phyloP scores from a whole-genome alignment of 2,329 filamentous ascomycete species.

The Fusarium nanum region DNA sequence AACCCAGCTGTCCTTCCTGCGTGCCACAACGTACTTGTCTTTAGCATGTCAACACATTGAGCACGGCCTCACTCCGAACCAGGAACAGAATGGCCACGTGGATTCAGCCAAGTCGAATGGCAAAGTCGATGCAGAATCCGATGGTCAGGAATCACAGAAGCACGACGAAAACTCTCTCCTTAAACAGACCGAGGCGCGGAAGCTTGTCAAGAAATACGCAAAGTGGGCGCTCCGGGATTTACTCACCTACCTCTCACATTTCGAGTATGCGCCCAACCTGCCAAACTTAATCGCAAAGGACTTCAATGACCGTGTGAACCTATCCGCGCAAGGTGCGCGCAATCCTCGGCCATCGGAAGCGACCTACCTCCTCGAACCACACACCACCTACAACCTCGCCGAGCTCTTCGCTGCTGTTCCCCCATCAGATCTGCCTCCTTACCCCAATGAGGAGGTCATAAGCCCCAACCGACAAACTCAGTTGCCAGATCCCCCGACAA shows the following conservation, averaged over 20 bases:
- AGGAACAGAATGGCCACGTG: conserved; percentile 4
- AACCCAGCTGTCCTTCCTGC: conserved; percentile 79
- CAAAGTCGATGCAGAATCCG: neutral
- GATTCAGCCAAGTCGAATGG: conserved; percentile 5
- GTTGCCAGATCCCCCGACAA: conserved; percentile 49
- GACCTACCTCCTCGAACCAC: conserved; percentile 43
- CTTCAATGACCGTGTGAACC: conserved; percentile 67
- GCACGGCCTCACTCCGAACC: conserved; percentile 58
- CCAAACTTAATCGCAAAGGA: conserved; percentile 69
- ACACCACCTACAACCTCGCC: conserved; percentile 61
- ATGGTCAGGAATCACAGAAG: conserved; percentile 1
- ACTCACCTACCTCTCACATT: conserved; percentile 74
- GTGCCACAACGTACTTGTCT: conserved; percentile 77
- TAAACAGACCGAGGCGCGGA: conserved; percentile 58
- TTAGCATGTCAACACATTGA: conserved; percentile 76
- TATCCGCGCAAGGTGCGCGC: conserved; percentile 62
- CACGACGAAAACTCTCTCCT: conserved; percentile 17
- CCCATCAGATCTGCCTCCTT: conserved; percentile 74
- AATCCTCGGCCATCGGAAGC: conserved; percentile 54
- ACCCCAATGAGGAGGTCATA: conserved; percentile 62
- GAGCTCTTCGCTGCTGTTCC: conserved; percentile 78
- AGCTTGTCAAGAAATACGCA: conserved; percentile 77
- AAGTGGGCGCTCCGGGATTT: conserved; percentile 83
- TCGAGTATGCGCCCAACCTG: conserved; percentile 82
- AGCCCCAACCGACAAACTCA: conserved; percentile 42